A percentile compares a stretch with the other conserved stretches of the same genome.
Conservation (phyloP, 2,329 filamentous ascomycete species). For the Cercospora nicotianae region DNA sequence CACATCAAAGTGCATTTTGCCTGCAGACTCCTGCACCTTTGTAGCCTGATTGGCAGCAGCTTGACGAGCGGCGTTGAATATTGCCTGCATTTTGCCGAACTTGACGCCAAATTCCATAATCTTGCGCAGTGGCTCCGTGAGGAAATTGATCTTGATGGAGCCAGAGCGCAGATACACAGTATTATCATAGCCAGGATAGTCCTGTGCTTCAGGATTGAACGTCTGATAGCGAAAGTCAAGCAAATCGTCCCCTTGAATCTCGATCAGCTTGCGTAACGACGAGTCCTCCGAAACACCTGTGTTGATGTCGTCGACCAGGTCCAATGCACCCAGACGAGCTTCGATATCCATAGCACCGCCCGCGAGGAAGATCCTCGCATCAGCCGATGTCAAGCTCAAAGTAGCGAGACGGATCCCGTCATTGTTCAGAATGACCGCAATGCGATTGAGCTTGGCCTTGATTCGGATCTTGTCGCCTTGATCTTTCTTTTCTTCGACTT, state of each 20-base stretch:
- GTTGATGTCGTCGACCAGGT: conserved; percentile 89
- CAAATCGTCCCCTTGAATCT: conserved; percentile 91
- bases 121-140: conserved; percentile 96
- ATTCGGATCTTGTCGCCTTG: conserved; percentile 77
- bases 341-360: conserved; percentile 85
- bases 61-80: conserved; percentile 95
- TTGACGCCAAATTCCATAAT: conserved; percentile 98
- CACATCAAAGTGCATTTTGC: conserved; percentile 90
- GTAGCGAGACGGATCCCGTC: conserved; percentile 94
- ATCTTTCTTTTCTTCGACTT: conserved; percentile 44
- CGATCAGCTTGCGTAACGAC: conserved; percentile 79
- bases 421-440: conserved; percentile 92
- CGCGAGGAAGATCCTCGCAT: conserved; percentile 84
- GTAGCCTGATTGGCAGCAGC: conserved; percentile 91
- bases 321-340: conserved; percentile 82
- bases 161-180: conserved; percentile 87
- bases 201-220: conserved; percentile 72
- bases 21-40: conserved; percentile 86
- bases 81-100: conserved; percentile 98
- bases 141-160: conserved; percentile 94
- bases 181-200: conserved; percentile 92
- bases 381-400: conserved; percentile 85
- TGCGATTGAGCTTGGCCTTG: conserved; percentile 89
- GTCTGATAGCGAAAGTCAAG: conserved; percentile 98
- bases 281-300: conserved; percentile 81